Base-by-base conservation (phyloP, 2,329 filamentous ascomycete genomes). In the Piedraia hortae region DNA sequence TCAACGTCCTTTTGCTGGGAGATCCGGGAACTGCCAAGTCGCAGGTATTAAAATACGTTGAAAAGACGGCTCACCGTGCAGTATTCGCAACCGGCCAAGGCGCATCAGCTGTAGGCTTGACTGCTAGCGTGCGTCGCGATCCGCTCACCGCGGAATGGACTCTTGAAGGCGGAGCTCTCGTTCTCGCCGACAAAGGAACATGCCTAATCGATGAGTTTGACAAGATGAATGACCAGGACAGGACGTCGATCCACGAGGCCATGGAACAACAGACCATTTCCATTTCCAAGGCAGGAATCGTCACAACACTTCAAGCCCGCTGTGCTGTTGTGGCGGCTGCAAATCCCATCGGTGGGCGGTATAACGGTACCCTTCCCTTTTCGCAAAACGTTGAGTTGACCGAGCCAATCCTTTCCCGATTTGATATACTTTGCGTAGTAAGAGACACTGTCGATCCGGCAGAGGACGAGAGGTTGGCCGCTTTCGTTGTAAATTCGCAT, bases 231-330 rank as follows among this genome's bases (percentile, higher is more conserved):
- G 85, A 97, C 43, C 78, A 93, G 42, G 85, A 97, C 45, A 66
- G 85, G 32, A 93, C 85, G 1, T 90, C 78, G 5, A 97, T 97
- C 35, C 85, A 97, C 59, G 85, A 97, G 55, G 85, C 85, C 28
- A 97, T 97, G 85, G 85, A 97, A 47, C 85, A 97, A 48, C 85
- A 97, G 50, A 97, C 85, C 2, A 97, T 97, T 34, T 93, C 82
- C 28, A 97, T 97, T 40, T 90, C 78, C 31, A 97, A 97, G 45
- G 85, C 85, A 1, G 85, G 85, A 47, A 97, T 97, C 28, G 85
- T 97, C 19, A 97, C 85, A 1, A 93, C 85, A 0, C 56, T 97
- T 1, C 82, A 97, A 45, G 85, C 85, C 19, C 71, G 85, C 17
- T 97, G 85, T 44, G 78, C 80, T 24, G 88, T 97, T 34, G 78